Evolutionary conservation across 768 basidiomycete species (phyloP), one percentile per base, ranked within the genome.

Genomic region (Lactarius deliciosus): DNA sequence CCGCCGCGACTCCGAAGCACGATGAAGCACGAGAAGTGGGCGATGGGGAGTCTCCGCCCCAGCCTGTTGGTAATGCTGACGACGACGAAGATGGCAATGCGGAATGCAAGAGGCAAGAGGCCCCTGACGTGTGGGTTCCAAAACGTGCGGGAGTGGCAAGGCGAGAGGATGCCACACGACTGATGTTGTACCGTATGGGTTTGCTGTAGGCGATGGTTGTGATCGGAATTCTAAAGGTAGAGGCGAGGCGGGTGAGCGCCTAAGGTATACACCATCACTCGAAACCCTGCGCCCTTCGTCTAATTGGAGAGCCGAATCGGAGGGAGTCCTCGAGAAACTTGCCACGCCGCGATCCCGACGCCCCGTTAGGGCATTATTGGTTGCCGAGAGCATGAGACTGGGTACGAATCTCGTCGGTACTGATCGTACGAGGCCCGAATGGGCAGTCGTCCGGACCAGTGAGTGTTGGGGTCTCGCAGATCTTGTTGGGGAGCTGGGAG

Each of bases 21-120:
- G 78, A 77, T 0, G 75, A 68, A 8, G 75, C 65, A 4, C 76
- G 73, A 4, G 74, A 73, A 6, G 72, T 72, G 5, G 74, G 72
- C 8, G 75, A 74, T 18, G 69, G 32, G 32, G 32, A 32, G 32
- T 32, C 32, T 6, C 7, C 32, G 32, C 32, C 6, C 32, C 32
- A 1, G 32, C 7, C 32, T 32, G 32, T 32, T 32, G 32, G 6
- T 32, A 32, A 32, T 30, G 30, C 6, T 2, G 30, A 30, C 30
- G 30, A 30, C 30, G 30, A 30, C 30, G 30, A 30, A 30, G 30
- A 58, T 13, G 68, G 54, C 30, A 61, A 34, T 13, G 64, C 61
- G 4, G 68, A 60, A 22, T 64, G 70, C 34, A 69, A 9, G 30
- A 68, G 50, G 6, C 68, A 61, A 5, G 68, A 62, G 10, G 41